A percentile compares a stretch with the other conserved stretches of the same genome.
Conservation (phyloP, 2,329 filamentous ascomycete genomes). For the Fusarium ambrosium region DNA sequence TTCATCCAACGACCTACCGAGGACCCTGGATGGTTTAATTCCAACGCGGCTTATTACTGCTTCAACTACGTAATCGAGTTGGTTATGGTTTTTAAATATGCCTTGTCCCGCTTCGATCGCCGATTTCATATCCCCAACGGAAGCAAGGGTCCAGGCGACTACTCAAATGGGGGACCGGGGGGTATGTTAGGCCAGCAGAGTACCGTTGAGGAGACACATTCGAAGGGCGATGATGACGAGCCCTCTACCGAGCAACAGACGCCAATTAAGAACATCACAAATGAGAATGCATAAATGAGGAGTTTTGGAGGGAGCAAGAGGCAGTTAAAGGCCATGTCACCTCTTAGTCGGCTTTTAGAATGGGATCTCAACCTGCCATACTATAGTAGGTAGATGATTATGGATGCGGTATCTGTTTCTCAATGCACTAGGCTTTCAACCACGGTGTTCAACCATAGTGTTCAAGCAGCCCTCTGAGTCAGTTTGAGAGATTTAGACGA, state of each 20-base stretch:
- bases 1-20: not conserved
- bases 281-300: not conserved
- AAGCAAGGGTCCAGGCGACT: not conserved
- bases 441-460: not conserved
- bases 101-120: not conserved
- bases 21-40: not conserved
- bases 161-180: not conserved
- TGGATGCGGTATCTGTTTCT: not conserved
- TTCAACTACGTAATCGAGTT: not conserved
- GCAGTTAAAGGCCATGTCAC: not conserved
- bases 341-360: not conserved
- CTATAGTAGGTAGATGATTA: not conserved
- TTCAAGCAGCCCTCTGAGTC: not conserved
- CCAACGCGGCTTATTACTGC: not conserved
- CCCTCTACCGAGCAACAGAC: not conserved
- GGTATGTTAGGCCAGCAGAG: not conserved
- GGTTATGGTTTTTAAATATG: not conserved
- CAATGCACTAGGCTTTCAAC: not conserved
- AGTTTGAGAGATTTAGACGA: not conserved
- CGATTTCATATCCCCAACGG: not conserved
- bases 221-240: not conserved
- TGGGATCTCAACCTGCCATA: not conserved
- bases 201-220: not conserved
- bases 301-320: not conserved
- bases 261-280: not conserved